Conservation (phyloP, 2,329 filamentous ascomycete species). For the Colletotrichum sp. region DNA sequence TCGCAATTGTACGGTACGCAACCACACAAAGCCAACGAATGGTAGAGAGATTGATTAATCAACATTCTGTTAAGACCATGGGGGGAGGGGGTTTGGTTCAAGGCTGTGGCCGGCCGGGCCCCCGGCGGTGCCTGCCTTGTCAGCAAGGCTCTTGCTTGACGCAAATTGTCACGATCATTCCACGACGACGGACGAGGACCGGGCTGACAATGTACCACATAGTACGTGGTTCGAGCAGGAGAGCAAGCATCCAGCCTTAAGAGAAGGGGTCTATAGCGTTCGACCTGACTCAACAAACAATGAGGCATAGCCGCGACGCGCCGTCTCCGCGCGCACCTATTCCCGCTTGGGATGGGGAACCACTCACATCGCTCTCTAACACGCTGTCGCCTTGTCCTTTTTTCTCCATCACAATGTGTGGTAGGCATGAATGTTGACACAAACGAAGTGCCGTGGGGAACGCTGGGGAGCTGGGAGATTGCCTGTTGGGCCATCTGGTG, state of each 20-base stretch:
- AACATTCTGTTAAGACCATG: neutral
- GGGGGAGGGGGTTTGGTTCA: neutral
- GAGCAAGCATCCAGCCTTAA: neutral
- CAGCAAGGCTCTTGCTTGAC: neutral
- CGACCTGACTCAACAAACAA: conserved; percentile 16
- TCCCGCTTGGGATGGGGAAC: neutral
- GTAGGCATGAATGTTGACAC: neutral
- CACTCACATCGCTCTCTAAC: neutral
- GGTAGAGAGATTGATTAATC: neutral
- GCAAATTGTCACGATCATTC: neutral
- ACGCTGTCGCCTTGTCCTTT: neutral
- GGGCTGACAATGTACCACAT: neutral
- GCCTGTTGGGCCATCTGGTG: neutral
- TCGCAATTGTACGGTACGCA: neutral
- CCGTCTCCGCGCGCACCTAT: neutral
- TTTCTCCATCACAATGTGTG: neutral
- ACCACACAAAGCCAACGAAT: neutral
- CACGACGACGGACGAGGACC: neutral
- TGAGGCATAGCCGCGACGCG: conserved; percentile 5
- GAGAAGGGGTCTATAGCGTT: neutral
- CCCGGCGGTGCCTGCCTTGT: neutral
- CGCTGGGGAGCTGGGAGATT: neutral
- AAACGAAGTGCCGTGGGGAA: neutral
- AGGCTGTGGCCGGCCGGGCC: neutral
- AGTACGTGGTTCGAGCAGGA: neutral